Percentiles rank a stretch among this genome's conserved stretches.
These are phyloP conservation scores for Fusarium sp. DNA, from an alignment of 2,329 filamentous ascomycete genomes.

Conservation along the genomic window DNA sequence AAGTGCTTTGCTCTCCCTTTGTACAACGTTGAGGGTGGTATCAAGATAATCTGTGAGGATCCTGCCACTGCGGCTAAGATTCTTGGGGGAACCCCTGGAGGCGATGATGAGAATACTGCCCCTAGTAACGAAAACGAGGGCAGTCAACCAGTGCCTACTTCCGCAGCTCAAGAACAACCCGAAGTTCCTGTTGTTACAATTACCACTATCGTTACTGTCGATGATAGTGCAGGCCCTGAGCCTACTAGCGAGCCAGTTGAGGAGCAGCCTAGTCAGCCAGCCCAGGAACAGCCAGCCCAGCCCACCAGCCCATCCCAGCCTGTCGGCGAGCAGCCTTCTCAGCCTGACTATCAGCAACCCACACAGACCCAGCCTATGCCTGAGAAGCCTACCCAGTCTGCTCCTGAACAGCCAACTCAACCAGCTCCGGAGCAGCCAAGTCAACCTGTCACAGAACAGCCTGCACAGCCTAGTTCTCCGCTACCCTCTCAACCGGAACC, in stretches of 20 bases:
- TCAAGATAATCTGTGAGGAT: slow-evolving; percentile 61
- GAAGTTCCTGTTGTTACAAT: slow-evolving; percentile 45
- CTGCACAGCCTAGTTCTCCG: slow-evolving; percentile 3
- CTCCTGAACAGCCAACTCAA: slow-evolving; percentile 11
- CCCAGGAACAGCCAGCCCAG: slow-evolving; percentile 15
- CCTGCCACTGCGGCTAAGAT: slow-evolving; percentile 54
- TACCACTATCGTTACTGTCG: slow-evolving; percentile 48
- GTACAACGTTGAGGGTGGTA: slow-evolving; percentile 57
- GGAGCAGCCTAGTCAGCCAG: slow-evolving; percentile 13
- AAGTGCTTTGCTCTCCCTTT: slow-evolving; percentile 67
- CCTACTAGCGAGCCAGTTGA: slow-evolving; percentile 21
- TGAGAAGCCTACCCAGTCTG: slow-evolving; percentile 11
- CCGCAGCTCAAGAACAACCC: slow-evolving; percentile 18
- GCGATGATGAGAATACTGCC: slow-evolving; percentile 10
- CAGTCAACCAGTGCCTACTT: slow-evolving; percentile 28
- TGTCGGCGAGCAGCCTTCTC: slow-evolving; percentile 10
- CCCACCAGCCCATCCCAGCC: slow-evolving; percentile 16
- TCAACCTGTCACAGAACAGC: slow-evolving; percentile 17
- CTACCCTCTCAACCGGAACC: slow-evolving; percentile 1
- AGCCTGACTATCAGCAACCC: slow-evolving; percentile 17
- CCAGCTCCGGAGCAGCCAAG: slow-evolving; percentile 2
- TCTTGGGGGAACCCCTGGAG: slow-evolving; percentile 50
- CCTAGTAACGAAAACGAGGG: slow-evolving; percentile 16
- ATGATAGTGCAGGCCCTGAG: slow-evolving; percentile 36
- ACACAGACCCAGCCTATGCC: slow-evolving; percentile 10